Percentiles rank a stretch among this genome's conserved stretches.
Conservation (phyloP, 2,329 filamentous ascomycete genomes). For the Trichophyton verrucosum region DNA sequence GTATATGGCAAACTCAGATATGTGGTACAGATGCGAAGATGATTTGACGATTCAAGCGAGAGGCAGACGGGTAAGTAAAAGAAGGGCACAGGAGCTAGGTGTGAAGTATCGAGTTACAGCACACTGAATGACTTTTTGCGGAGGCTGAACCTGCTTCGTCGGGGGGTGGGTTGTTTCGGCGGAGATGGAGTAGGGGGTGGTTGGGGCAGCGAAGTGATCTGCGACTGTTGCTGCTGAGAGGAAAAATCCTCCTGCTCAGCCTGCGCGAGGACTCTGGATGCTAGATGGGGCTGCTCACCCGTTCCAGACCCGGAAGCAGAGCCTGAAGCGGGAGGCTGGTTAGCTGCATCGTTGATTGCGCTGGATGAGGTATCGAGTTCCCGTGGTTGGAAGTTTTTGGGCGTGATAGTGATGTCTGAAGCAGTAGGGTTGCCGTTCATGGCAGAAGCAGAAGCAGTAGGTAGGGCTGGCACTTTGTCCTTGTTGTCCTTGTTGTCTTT, state of each 20-base stretch:
- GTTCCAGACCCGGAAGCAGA: too few species aligned
- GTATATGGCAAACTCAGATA: slow-evolving; percentile 1
- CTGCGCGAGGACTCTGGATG: not conserved
- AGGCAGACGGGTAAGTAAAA: not conserved
- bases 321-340: not conserved
- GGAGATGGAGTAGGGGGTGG: not conserved
- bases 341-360: not conserved
- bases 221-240: not conserved
- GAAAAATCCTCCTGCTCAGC: not conserved
- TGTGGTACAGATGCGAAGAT: not conserved
- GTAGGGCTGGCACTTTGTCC: slow-evolving; percentile 5
- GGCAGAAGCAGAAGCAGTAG: not conserved
- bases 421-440: not conserved
- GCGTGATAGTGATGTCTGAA: not conserved
- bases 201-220: not conserved
- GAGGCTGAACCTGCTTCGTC: slow-evolving; percentile 33
- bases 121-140: slow-evolving; percentile 35
- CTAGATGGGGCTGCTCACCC: not conserved
- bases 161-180: slow-evolving; percentile 10
- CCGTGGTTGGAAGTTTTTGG: not conserved
- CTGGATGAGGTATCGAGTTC: not conserved
- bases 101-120: slow-evolving; percentile 14
- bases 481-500: slow-evolving; percentile 25
- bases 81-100: too few species aligned
- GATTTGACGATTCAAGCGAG: not conserved